These are phyloP conservation scores for Rhododendron simsii DNA, from an alignment of 148 eudicot species.

Conservation along the genomic window DNA sequence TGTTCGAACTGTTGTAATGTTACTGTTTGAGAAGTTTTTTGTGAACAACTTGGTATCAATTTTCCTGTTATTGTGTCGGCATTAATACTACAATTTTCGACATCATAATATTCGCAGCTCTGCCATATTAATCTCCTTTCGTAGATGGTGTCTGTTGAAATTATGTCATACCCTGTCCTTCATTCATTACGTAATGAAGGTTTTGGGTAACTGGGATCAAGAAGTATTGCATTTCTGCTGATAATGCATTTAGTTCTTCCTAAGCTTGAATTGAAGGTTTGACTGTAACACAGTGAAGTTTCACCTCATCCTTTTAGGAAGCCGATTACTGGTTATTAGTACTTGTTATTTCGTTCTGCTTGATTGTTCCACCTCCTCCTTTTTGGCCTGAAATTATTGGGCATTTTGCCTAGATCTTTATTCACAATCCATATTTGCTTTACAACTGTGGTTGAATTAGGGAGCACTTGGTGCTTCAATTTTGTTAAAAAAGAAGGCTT, in stretches of 20 bases:
- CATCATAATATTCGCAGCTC: background rate
- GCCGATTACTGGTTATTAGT: background rate
- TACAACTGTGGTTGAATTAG: background rate
- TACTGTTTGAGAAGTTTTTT: background rate
- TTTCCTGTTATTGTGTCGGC: constrained; percentile 1
- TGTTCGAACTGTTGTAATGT: background rate
- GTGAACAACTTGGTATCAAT: background rate
- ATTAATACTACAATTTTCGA: background rate
- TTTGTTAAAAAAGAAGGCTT: too few relatives aligned
- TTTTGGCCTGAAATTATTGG: background rate
- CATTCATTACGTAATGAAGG: background rate
- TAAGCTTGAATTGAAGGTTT: background rate
- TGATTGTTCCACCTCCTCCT: background rate
- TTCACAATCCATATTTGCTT: background rate
- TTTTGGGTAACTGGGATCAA: background rate
- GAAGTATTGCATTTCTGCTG: background rate
- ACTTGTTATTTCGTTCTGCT: background rate
- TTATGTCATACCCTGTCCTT: background rate
- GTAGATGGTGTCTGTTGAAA: background rate
- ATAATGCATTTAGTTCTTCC: background rate
- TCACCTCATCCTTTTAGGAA: background rate
- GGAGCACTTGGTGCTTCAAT: background rate
- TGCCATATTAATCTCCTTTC: background rate
- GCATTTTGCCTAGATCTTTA: background rate
- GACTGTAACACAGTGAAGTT: background rate